Percentiles rank a stretch among this genome's conserved stretches.
phyloP scores from a whole-genome alignment of 352 stramenopile genomes.

The Phytophthora foliorum region DNA sequence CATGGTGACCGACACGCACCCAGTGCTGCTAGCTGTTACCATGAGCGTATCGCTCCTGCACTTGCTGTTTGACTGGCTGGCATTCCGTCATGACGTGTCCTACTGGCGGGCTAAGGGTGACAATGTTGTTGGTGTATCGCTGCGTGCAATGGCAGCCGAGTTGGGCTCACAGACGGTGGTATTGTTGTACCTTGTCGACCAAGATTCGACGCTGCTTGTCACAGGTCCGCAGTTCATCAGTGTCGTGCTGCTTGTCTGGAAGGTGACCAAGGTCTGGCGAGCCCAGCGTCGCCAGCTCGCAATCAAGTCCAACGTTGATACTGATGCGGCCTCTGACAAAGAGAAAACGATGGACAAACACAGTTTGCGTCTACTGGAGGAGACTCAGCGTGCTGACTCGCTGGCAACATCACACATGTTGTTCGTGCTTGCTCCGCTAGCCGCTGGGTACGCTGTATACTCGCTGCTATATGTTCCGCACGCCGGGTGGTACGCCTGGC shows the following conservation, averaged over 20 bases:
- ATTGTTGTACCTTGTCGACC: conserved; percentile 96
- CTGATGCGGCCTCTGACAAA: conserved; percentile 40
- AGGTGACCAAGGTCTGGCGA: conserved; percentile 79
- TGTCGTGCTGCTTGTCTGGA: conserved; percentile 89
- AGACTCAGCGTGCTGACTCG: conserved; percentile 77
- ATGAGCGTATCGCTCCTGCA: conserved; percentile 97
- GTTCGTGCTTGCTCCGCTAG: conserved; percentile 76
- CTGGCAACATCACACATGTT: conserved; percentile 89
- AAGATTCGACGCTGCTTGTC: conserved; percentile 95
- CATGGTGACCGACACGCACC: conserved; percentile 95
- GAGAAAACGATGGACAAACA: conserved; percentile 40
- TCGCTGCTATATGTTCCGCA: conserved; percentile 89
- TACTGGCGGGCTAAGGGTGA: conserved; percentile 97
- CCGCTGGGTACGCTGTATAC: conserved; percentile 85
- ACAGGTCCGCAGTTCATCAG: conserved; percentile 75
- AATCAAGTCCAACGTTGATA: conserved; percentile 4
- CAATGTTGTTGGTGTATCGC: conserved; percentile 93
- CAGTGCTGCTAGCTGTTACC: conserved; percentile 95
- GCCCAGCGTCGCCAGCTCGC: conserved; percentile 37
- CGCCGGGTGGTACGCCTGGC: conserved; percentile 84
- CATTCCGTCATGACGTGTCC: conserved; percentile 98
- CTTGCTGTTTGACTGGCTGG: conserved; percentile 98
- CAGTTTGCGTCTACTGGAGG: conserved; percentile 34
- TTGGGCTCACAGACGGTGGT: conserved; percentile 95
- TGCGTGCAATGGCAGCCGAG: conserved; percentile 94